Evolutionary conservation across 208 protist genomes (phyloP).

Genomic region (Wallacemonas sp.): DNA sequence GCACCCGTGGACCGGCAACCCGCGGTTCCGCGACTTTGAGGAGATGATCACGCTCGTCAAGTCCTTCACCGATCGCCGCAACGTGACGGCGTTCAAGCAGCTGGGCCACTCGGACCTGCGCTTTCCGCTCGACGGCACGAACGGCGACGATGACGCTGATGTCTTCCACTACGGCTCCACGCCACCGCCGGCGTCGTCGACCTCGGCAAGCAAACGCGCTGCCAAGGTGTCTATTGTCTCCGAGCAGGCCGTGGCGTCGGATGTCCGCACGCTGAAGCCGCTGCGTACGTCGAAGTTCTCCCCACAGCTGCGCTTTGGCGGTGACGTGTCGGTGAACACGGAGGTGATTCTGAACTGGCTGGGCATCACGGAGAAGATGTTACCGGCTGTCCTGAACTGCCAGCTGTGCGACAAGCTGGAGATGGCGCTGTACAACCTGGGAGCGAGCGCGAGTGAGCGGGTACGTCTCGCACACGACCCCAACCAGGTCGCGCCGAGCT

Average conservation of each 20-base stretch:
- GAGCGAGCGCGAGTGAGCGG: slow-evolving; percentile 39
- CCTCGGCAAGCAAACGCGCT: neutral
- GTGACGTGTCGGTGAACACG: slow-evolving; percentile 86
- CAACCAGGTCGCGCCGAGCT: neutral
- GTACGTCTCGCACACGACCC: slow-evolving; percentile 17
- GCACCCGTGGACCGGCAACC: slow-evolving; percentile 89
- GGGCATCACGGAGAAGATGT: slow-evolving; percentile 84
- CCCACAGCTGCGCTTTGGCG: slow-evolving; percentile 86
- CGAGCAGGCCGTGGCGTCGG: slow-evolving; percentile 10
- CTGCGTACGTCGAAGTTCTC: slow-evolving; percentile 73
- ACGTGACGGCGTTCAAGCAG: slow-evolving; percentile 73
- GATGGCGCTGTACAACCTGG: slow-evolving; percentile 35
- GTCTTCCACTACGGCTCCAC: neutral
- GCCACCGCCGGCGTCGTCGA: neutral
- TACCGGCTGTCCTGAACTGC: slow-evolving; percentile 73
- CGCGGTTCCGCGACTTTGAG: slow-evolving; percentile 86
- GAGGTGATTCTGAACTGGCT: slow-evolving; percentile 91
- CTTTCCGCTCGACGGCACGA: neutral
- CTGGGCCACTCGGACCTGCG: slow-evolving; percentile 41
- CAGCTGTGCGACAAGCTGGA: slow-evolving; percentile 75
- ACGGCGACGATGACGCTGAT: slow-evolving; percentile 21
- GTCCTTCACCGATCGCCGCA: slow-evolving; percentile 80
- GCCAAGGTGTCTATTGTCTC: slow-evolving; percentile 1
- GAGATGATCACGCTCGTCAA: slow-evolving; percentile 75
- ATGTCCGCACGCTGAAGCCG: slow-evolving; percentile 52